Conservation (phyloP, 495 filamentous ascomycete genomes). For the Trichoderma virens region DNA sequence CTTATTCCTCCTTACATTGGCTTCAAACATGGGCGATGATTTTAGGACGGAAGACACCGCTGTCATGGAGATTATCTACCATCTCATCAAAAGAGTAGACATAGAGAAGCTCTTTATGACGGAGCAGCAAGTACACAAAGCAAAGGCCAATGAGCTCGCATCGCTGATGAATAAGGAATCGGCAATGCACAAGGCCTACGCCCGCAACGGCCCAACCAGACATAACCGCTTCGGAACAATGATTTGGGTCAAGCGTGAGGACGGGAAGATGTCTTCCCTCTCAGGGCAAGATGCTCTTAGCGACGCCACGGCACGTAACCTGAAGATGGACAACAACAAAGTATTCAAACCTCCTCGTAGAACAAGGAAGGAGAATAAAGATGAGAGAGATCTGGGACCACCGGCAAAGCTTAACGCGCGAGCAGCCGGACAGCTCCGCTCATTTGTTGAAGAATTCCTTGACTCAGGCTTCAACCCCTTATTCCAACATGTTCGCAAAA, state of each 20-base stretch:
- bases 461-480: conserved; percentile 96
- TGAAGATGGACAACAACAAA: conserved; percentile 87
- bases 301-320: conserved; percentile 60
- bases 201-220: conserved; percentile 71
- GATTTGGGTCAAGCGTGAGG: conserved; percentile 89
- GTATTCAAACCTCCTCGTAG: conserved; percentile 76
- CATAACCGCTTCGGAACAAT: conserved; percentile 96
- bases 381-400: conserved; percentile 67
- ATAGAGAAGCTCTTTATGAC: conserved; percentile 79
- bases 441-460: conserved; percentile 88
- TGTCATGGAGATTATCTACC: conserved; percentile 83
- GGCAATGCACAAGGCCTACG: conserved; percentile 68
- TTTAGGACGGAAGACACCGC: conserved; percentile 82
- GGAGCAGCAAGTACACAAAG: conserved; percentile 56
- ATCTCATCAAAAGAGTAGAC: conserved; percentile 85
- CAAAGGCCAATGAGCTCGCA: conserved; percentile 65
- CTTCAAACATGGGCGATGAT: conserved; percentile 86
- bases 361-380: conserved; percentile 52
- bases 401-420: conserved; percentile 55
- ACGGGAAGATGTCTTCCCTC: conserved; percentile 72
- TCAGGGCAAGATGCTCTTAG: conserved; percentile 79
- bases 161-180: conserved; percentile 70
- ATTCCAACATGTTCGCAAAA: conserved; percentile 76
- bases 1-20: conserved; percentile 71
- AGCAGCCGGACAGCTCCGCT: conserved; percentile 63